phyloP scores from a whole-genome alignment of 306 rosid genomes.

The Prinsepia uniflora region DNA sequence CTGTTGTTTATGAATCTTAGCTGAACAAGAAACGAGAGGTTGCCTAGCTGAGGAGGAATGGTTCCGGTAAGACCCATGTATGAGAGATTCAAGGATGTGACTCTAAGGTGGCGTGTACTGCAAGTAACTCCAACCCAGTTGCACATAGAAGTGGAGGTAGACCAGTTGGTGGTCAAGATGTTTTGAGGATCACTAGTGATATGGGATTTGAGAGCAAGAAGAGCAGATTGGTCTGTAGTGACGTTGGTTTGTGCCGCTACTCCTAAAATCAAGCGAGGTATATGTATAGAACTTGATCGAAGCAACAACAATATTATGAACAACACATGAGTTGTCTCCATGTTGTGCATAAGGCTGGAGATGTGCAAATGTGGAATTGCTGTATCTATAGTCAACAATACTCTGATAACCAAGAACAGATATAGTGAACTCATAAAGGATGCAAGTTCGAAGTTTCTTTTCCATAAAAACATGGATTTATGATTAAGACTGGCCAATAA shows the following conservation, averaged over 20 bases:
- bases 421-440: too few species aligned
- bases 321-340: neutral
- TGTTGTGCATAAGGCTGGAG: too few species aligned
- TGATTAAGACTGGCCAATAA: too few species aligned
- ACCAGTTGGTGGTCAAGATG: neutral
- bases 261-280: neutral
- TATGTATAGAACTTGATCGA: too few species aligned
- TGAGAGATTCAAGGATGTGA: constrained; percentile 13
- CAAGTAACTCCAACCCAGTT: constrained; percentile 29
- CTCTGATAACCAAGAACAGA: too few species aligned
- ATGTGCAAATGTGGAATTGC: too few species aligned
- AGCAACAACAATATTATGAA: neutral
- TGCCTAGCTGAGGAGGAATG: constrained; percentile 20
- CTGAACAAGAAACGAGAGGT: constrained; percentile 15
- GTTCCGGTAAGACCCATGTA: constrained; percentile 17
- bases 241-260: neutral
- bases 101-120: neutral
- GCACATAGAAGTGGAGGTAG: neutral
- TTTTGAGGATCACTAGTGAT: too few species aligned
- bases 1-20: constrained; percentile 10
- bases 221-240: neutral
- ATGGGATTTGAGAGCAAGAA: neutral
- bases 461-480: too few species aligned
- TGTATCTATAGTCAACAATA: too few species aligned
- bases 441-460: too few species aligned